A percentile compares a stretch with the other conserved stretches of the same genome.
phyloP scores from a whole-genome alignment of 768 basidiomycete genomes.

The Crucibulum laeve region DNA sequence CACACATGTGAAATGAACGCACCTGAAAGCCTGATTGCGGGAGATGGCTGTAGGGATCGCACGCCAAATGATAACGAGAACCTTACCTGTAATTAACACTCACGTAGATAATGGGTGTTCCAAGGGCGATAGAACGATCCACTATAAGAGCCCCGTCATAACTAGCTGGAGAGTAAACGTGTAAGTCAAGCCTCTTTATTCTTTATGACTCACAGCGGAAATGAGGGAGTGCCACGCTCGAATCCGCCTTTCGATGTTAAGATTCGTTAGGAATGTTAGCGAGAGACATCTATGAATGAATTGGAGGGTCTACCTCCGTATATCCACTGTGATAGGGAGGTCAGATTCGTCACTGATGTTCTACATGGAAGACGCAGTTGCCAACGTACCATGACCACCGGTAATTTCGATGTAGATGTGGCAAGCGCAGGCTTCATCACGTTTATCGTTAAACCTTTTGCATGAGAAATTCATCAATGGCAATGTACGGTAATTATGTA shows the following conservation, averaged over 20 bases:
- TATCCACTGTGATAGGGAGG: constrained; percentile 34
- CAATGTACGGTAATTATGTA: background rate
- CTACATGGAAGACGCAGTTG: constrained; percentile 1
- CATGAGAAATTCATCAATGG: background rate
- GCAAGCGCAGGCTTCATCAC: constrained; percentile 31
- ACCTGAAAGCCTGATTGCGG: constrained; percentile 17
- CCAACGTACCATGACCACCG: constrained; percentile 33
- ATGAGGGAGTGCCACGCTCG: constrained; percentile 18
- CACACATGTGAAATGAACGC: constrained; percentile 31
- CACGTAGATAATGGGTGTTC: constrained; percentile 37
- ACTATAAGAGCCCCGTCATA: constrained; percentile 36
- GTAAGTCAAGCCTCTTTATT: background rate
- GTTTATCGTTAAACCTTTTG: constrained; percentile 29
- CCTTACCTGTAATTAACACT: constrained; percentile 38
- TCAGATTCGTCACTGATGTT: background rate
- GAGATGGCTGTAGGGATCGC: background rate
- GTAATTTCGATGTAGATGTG: constrained; percentile 28
- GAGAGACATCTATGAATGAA: background rate
- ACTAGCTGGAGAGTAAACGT: constrained; percentile 3
- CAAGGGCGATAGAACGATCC: constrained; percentile 31
- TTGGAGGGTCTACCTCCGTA: constrained; percentile 17
- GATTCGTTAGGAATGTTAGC: too few species aligned
- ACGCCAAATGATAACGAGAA: constrained; percentile 16
- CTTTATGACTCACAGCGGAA: constrained; percentile 3
- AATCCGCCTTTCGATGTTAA: constrained; percentile 21